Evolutionary conservation across 78 protist genomes (phyloP).

Genomic region (Cavenderia fasciculata): DNA sequence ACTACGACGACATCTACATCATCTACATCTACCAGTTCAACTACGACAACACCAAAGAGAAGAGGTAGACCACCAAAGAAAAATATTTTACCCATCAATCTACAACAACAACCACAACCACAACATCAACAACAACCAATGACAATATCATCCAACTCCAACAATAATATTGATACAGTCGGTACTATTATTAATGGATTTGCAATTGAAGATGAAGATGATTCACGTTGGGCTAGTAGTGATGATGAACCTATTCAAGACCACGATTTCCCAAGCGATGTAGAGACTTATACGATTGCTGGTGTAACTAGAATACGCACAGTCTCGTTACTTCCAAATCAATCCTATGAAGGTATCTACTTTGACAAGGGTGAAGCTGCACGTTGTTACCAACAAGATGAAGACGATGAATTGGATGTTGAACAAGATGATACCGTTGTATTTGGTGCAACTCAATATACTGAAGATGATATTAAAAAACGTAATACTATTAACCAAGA

Average conservation of each 20-base stretch:
- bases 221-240: too few relatives aligned
- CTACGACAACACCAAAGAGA: background rate
- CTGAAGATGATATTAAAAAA: slow-evolving; percentile 18
- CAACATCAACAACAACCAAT: background rate
- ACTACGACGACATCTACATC: too few relatives aligned
- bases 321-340: slow-evolving; percentile 8
- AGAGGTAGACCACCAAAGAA: slow-evolving; percentile 26
- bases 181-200: background rate
- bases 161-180: background rate
- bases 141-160: background rate
- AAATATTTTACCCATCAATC: background rate
- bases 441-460: slow-evolving; percentile 67
- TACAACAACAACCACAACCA: background rate
- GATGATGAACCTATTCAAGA: too few relatives aligned
- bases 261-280: slow-evolving; percentile 65
- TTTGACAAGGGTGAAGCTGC: background rate
- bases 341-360: slow-evolving; percentile 7
- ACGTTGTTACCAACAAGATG: background rate
- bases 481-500: background rate
- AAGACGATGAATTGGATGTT: slow-evolving; percentile 31
- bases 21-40: background rate
- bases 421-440: slow-evolving; percentile 57
- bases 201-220: slow-evolving; percentile 15
- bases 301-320: slow-evolving; percentile 46
- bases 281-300: slow-evolving; percentile 6